These are phyloP conservation scores for Senecio squalidus DNA, from an alignment of 140 eudicot species.

Conservation along the genomic window DNA sequence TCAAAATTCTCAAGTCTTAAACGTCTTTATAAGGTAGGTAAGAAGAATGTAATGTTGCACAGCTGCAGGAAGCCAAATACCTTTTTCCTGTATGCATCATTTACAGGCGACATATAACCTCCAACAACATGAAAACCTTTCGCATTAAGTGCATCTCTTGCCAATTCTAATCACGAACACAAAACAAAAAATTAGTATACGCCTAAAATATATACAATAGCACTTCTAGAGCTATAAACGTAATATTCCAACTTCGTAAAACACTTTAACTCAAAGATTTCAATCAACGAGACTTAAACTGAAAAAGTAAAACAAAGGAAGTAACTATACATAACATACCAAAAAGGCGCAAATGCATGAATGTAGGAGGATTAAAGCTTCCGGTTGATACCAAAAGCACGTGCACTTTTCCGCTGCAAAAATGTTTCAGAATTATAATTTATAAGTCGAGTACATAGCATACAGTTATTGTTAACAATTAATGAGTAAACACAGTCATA, in stretches of 20 bases:
- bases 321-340: slow-evolving; percentile 49
- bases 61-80: slow-evolving; percentile 11
- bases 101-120: slow-evolving; percentile 95
- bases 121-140: slow-evolving; percentile 83
- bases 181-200: neutral
- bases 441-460: no score
- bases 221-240: slow-evolving; percentile 2
- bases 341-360: slow-evolving; percentile 84
- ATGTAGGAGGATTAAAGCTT: slow-evolving; percentile 91
- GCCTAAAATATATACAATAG: neutral
- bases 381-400: slow-evolving; percentile 75
- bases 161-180: slow-evolving; percentile 52
- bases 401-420: slow-evolving; percentile 33
- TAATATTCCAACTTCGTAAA: no score
- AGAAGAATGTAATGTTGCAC: no score
- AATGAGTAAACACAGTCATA: neutral
- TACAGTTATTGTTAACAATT: no score
- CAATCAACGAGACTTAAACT: neutral
- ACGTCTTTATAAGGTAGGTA: no score
- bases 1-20: neutral
- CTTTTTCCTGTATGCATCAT: slow-evolving; percentile 85
- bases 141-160: slow-evolving; percentile 71
- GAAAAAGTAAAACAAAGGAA: neutral
- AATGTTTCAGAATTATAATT: neutral
- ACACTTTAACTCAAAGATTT: neutral